phyloP scores from a whole-genome alignment of 202 grass and related monocot species.

The Thinopyrum obtusiflorum region DNA sequence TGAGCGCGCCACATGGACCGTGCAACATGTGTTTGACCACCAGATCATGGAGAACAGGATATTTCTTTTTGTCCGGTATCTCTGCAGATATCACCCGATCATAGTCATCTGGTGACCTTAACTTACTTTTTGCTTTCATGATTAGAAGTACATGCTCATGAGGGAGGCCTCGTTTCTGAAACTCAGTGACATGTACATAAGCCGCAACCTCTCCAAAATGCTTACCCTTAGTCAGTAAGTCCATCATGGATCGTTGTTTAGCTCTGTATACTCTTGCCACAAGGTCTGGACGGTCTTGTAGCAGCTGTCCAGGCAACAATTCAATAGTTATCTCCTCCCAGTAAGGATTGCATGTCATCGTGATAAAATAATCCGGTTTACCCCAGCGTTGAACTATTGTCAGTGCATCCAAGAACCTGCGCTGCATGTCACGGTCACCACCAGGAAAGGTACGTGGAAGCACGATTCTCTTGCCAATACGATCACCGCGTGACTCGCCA shows the following conservation, averaged over 20 bases:
- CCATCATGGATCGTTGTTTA: too few species aligned
- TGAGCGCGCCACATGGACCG: not conserved
- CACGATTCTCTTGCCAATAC: not conserved
- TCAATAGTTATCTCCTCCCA: too few species aligned
- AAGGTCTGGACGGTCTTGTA: too few species aligned
- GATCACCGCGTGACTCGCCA: not conserved
- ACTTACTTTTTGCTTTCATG: not conserved
- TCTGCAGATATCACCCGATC: not conserved
- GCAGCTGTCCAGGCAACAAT: too few species aligned
- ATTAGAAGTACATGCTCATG: too few species aligned
- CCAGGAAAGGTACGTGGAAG: not conserved
- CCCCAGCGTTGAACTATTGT: not conserved
- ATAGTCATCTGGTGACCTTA: not conserved
- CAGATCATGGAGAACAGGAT: not conserved
- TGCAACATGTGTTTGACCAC: not conserved
- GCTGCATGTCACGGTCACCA: not conserved
- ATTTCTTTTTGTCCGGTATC: not conserved
- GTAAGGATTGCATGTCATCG: not conserved
- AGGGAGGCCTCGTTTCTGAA: too few species aligned
- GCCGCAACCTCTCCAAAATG: too few species aligned
- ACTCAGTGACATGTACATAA: too few species aligned
- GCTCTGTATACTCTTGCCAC: too few species aligned
- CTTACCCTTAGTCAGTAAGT: too few species aligned
- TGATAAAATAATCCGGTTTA: not conserved
- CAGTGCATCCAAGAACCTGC: not conserved